Evolutionary conservation across 108 stramenopile species (phyloP), one percentile per base, ranked within the genome.

Genomic region (Skeletonema marinoi): DNA sequence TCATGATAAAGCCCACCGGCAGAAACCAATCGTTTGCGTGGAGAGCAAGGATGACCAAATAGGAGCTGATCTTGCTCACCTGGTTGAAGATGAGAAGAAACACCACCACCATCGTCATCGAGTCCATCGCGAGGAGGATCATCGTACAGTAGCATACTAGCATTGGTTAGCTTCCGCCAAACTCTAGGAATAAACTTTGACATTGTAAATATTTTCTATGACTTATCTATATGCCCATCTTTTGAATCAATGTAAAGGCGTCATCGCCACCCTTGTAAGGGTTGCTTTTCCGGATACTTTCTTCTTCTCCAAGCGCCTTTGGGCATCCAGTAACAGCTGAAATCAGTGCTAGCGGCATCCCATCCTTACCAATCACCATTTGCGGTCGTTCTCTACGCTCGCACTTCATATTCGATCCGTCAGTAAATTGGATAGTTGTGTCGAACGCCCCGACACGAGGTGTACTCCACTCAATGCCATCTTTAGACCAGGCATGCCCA

Each of bases 401-500:
- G 25, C 77, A 78, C 62, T 65, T 78, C n/a, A 78, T 75, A 36
- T 59, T 51, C 38, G 73, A 44, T 17, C 74, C 73, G 17, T 75
- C 78, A 17, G 66, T 61, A 32, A 80, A 74, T 62, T 66, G 50
- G 4, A 80, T 68, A 1, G 59, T 80, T 65, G 78, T 80, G 19
- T 75, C 60, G 44, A 74, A 80, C 17, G 78, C 78, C 12, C 78
- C 78, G 5, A 80, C 67, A 31, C 78, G 78, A 13, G 73, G 73
- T 12, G 36, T 30, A 68, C 38, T 67, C 78, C 78, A 80, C 14
- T 41, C 68, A 36, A 80, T 33, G 11, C 78, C 78, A 60, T 80
- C 78, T 32, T 60, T 60, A 4, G 78, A 80, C 78, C 78, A 80
- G 4, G 78, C 78, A 61, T 80, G 78, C 3, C 78, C 78, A 29